Conservation (phyloP, 805 yeast genomes). For the Metschnikowia santaceciliae region DNA sequence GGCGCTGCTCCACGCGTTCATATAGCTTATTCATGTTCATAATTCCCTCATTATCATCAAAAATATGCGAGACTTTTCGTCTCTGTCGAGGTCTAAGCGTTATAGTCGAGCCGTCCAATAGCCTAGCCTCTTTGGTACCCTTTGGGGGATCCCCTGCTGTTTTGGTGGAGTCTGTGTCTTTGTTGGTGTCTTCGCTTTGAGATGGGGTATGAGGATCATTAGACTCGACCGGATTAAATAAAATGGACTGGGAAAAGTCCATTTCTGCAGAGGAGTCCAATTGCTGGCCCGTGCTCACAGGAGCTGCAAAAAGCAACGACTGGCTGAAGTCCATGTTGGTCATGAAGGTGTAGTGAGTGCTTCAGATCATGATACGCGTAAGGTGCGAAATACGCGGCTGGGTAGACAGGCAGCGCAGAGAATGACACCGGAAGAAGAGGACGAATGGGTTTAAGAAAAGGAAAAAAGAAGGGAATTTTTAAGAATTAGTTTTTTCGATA, state of each 20-base stretch:
- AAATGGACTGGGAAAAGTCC: slow-evolving; percentile 6
- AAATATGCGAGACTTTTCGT: neutral
- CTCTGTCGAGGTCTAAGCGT: slow-evolving; percentile 12
- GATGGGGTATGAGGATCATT: neutral
- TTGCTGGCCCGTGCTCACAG: neutral
- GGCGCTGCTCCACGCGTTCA: slow-evolving; percentile 14
- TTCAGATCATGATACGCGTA: slow-evolving; percentile 4
- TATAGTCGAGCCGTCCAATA: slow-evolving; percentile 12
- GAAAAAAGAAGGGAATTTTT: too few species aligned
- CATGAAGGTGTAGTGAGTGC: slow-evolving; percentile 7
- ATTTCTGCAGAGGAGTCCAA: neutral
- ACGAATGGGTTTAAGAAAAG: too few species aligned
- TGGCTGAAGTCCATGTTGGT: slow-evolving; percentile 14
- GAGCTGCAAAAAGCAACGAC: slow-evolving; percentile 14
- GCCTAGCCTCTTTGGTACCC: slow-evolving; percentile 7
- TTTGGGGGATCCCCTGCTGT: neutral
- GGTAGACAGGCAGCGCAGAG: neutral
- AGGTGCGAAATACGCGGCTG: slow-evolving; percentile 6
- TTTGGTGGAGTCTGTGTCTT: neutral
- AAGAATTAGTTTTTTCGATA: too few species aligned
- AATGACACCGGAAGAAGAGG: neutral
- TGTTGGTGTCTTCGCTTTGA: neutral
- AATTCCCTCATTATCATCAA: slow-evolving; percentile 11
- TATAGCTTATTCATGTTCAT: slow-evolving; percentile 16
- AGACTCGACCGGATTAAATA: slow-evolving; percentile 1